Conservation (phyloP, 2,329 filamentous ascomycete genomes). For the Paracoccidioides brasiliensis region DNA sequence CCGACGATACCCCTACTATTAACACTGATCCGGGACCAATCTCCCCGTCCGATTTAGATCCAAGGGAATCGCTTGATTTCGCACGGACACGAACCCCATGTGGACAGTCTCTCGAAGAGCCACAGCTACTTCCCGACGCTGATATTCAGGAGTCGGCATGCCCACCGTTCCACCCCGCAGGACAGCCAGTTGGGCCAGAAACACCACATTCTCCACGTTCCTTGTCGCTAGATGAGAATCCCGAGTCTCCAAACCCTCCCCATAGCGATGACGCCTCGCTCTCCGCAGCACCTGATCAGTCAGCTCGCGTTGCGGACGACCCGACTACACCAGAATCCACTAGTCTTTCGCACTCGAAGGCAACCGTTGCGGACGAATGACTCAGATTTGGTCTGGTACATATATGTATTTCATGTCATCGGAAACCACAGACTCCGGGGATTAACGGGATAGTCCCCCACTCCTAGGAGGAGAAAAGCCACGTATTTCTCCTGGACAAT, state of each 20-base stretch:
- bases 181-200: slow-evolving; percentile 18
- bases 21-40: not conserved
- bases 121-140: slow-evolving; percentile 9
- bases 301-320: not conserved
- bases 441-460: not conserved
- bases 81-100: not conserved
- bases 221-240: slow-evolving; percentile 20
- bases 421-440: not conserved
- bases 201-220: slow-evolving; percentile 23
- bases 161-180: slow-evolving; percentile 20
- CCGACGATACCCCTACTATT: slow-evolving; percentile 10
- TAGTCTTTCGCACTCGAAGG: not conserved
- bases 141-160: slow-evolving; percentile 13
- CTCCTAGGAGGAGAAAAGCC: not conserved
- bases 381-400: not conserved
- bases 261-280: not conserved
- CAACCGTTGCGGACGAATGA: not conserved
- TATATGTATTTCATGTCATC: not conserved
- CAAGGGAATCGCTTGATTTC: not conserved
- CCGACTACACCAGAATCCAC: not conserved
- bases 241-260: not conserved
- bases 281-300: not conserved
- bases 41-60: not conserved
- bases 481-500: too few species aligned
- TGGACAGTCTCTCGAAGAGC: slow-evolving; percentile 2